Evolutionary conservation across 108 stramenopile species (phyloP).

Genomic region (Cyclotella sp.): DNA sequence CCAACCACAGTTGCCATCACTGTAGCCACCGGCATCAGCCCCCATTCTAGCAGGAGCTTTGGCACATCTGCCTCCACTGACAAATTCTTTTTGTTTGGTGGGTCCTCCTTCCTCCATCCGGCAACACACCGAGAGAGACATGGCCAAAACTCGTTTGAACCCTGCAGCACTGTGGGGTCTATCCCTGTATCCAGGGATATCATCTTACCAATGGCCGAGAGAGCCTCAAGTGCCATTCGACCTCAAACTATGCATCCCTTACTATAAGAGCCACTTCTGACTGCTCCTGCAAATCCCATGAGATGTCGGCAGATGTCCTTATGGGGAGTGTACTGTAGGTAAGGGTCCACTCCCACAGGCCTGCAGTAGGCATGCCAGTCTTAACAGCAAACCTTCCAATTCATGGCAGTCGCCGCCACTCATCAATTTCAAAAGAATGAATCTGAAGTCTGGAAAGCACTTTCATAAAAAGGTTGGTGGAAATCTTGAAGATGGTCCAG

Average conservation of each 20-base stretch:
- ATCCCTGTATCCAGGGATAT: background rate
- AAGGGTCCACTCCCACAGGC: constrained; percentile 22
- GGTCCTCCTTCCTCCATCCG: no score
- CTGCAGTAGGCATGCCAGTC: background rate
- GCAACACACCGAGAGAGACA: no score
- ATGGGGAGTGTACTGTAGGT: constrained; percentile 4
- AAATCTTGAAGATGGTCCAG: constrained; percentile 6
- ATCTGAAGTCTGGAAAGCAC: constrained; percentile 1
- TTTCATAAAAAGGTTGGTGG: background rate
- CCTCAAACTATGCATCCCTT: background rate
- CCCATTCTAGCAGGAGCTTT: no score
- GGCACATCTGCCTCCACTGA: no score
- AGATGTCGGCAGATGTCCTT: background rate
- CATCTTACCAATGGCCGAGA: constrained; percentile 11
- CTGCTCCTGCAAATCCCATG: constrained; percentile 2
- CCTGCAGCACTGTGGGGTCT: no score
- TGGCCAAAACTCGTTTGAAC: no score
- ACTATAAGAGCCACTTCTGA: background rate
- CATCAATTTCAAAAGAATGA: background rate
- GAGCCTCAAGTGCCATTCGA: background rate
- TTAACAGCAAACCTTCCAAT: background rate
- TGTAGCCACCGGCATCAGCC: no score
- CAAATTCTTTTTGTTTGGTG: no score
- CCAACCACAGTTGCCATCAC: no score
- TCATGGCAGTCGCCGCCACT: constrained; percentile 15